Evolutionary conservation across 805 yeast species (phyloP).

Genomic region (Komagataella pastoris): DNA sequence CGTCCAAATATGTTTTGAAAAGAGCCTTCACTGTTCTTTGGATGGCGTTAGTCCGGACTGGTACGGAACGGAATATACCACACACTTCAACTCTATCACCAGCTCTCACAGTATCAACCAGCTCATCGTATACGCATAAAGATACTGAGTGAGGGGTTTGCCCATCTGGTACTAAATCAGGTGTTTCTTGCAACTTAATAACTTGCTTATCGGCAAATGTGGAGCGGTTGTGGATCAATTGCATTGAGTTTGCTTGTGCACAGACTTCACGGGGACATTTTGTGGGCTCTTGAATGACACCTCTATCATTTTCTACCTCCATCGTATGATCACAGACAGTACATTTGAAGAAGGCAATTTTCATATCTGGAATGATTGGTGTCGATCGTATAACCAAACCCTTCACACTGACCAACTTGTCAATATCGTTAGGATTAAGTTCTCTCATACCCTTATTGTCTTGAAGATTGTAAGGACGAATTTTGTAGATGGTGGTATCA

Average conservation of each 20-base stretch:
- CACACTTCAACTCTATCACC: constrained; percentile 95
- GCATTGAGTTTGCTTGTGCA: constrained; percentile 76
- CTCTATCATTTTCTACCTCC: constrained; percentile 87
- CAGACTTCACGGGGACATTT: constrained; percentile 87
- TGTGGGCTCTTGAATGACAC: constrained; percentile 86
- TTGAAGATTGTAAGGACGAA: constrained; percentile 79
- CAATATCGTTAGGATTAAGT: constrained; percentile 87
- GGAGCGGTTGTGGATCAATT: constrained; percentile 81
- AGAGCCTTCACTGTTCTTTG: constrained; percentile 74
- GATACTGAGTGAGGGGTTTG: constrained; percentile 97
- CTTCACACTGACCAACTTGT: constrained; percentile 80
- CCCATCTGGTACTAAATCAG: constrained; percentile 94
- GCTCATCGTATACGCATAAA: constrained; percentile 86
- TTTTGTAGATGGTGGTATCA: constrained; percentile 73
- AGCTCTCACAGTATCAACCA: constrained; percentile 89
- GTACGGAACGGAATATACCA: constrained; percentile 87
- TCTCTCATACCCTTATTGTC: constrained; percentile 77
- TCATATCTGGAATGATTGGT: constrained; percentile 94
- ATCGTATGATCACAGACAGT: constrained; percentile 88
- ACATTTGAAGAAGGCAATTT: constrained; percentile 91
- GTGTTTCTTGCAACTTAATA: constrained; percentile 87
- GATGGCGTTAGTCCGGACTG: constrained; percentile 77
- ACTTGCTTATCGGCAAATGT: constrained; percentile 94
- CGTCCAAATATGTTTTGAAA: constrained; percentile 89
- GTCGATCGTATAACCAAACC: constrained; percentile 85